phyloP scores from a whole-genome alignment of 768 basidiomycete species.

The Russula emetica region DNA sequence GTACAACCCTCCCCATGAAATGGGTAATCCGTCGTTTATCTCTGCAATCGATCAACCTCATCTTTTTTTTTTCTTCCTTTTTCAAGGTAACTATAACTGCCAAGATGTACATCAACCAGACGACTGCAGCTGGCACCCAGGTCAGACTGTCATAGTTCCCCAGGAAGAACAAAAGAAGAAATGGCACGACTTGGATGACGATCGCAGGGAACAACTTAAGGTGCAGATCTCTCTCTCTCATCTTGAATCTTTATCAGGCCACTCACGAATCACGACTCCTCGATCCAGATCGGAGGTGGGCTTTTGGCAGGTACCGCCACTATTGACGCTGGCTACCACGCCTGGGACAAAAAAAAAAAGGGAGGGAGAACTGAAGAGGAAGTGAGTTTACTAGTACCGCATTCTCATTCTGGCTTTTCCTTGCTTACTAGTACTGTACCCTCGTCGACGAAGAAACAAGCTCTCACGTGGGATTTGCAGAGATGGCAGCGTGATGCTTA shows the following conservation, averaged over 20 bases:
- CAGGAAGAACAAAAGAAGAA: constrained; percentile 49
- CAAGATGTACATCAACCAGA: constrained; percentile 24
- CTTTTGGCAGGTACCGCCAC: constrained; percentile 50
- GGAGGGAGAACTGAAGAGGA: constrained; percentile 53
- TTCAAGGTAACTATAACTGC: constrained; percentile 11
- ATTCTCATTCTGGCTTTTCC: background rate
- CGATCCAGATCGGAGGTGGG: constrained; percentile 63
- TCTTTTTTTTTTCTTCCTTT: background rate
- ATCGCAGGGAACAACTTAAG: constrained; percentile 56
- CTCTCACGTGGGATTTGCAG: constrained; percentile 45
- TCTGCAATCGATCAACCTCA: background rate
- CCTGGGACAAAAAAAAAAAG: constrained; percentile 51
- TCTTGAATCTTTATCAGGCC: background rate
- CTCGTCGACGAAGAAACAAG: constrained; percentile 44
- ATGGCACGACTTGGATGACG: constrained; percentile 52
- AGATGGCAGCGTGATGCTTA: constrained; percentile 58
- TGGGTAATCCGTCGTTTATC: constrained; percentile 19
- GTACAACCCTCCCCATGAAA: constrained; percentile 22
- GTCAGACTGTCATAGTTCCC: constrained; percentile 34
- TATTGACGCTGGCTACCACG: constrained; percentile 47
- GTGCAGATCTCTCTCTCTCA: constrained; percentile 35
- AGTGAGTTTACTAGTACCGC: constrained; percentile 37
- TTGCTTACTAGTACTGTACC: too few species aligned
- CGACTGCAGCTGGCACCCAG: constrained; percentile 30
- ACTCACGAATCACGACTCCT: background rate